These are phyloP conservation scores for Gnetum montanum DNA, from an alignment of 75 land plant species.

Conservation along the genomic window DNA sequence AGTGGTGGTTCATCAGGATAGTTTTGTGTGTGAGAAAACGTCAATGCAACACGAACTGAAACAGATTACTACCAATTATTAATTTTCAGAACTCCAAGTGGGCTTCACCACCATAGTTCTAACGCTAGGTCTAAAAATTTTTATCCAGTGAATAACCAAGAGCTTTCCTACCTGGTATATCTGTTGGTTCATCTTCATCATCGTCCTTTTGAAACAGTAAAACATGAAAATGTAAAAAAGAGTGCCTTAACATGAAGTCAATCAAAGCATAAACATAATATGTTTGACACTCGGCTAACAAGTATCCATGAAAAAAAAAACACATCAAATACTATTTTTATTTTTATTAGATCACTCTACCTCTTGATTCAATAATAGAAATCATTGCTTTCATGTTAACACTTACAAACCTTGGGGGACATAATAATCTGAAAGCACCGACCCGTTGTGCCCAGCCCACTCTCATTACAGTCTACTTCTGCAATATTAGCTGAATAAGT, in stretches of 20 bases:
- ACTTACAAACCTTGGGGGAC: slow-evolving; percentile 66
- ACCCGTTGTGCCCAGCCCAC: slow-evolving; percentile 54
- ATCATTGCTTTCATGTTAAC: too few relatives aligned
- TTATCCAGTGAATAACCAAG: neutral
- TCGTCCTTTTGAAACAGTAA: slow-evolving; percentile 51
- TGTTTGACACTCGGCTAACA: too few relatives aligned
- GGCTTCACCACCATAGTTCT: neutral
- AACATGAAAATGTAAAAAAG: neutral
- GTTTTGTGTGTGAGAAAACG: slow-evolving; percentile 80
- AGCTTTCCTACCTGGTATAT: slow-evolving; percentile 49
- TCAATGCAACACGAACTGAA: slow-evolving; percentile 73
- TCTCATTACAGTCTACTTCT: slow-evolving; percentile 62
- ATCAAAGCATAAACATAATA: too few relatives aligned
- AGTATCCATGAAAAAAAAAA: too few relatives aligned
- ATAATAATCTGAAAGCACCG: slow-evolving; percentile 77
- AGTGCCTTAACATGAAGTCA: too few relatives aligned
- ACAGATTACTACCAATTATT: too few relatives aligned
- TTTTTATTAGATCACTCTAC: too few relatives aligned
- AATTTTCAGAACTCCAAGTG: neutral
- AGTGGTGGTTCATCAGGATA: slow-evolving; percentile 97
- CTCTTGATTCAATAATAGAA: too few relatives aligned
- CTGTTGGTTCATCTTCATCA: slow-evolving; percentile 56
- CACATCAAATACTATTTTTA: too few relatives aligned
- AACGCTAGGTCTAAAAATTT: neutral
- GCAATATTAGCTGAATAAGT: slow-evolving; percentile 5